Evolutionary conservation across 2,329 filamentous ascomycete species (phyloP).

Genomic region (Hyphodiscus sp.): DNA sequence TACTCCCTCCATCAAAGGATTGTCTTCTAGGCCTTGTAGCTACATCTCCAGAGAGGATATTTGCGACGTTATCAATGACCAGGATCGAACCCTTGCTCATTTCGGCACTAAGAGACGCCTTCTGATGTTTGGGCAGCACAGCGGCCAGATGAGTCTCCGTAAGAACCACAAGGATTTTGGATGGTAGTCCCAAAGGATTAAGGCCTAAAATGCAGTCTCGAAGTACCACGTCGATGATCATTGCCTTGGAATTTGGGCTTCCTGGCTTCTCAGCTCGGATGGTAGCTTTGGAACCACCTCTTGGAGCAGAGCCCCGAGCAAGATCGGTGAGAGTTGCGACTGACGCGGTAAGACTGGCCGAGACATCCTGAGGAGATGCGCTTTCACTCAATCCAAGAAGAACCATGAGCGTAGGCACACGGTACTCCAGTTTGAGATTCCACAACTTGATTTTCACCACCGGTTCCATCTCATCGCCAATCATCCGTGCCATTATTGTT

Average conservation of each 20-base stretch:
- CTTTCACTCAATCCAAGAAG: conserved; percentile 64
- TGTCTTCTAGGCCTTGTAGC: conserved; percentile 15
- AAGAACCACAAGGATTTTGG: conserved; percentile 73
- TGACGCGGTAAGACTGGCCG: conserved; percentile 69
- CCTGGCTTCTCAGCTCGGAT: neutral
- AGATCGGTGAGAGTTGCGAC: conserved; percentile 69
- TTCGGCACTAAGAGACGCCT: conserved; percentile 57
- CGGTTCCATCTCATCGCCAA: conserved; percentile 91
- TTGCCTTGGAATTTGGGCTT: conserved; percentile 41
- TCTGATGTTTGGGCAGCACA: conserved; percentile 56
- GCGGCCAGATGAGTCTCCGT: conserved; percentile 71
- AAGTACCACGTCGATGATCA: conserved; percentile 67
- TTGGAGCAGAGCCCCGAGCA: conserved; percentile 39
- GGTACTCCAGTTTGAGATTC: conserved; percentile 82
- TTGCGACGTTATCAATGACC: conserved; percentile 67
- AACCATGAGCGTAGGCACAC: conserved; percentile 75
- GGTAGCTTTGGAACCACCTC: conserved; percentile 4
- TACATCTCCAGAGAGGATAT: conserved; percentile 27
- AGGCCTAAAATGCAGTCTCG: conserved; percentile 77
- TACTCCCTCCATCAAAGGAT: conserved; percentile 30
- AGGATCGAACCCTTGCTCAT: conserved; percentile 78
- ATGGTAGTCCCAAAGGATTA: conserved; percentile 68
- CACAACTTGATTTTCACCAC: conserved; percentile 81
- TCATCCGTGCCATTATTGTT: conserved; percentile 80
- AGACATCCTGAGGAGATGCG: conserved; percentile 64